These are phyloP conservation scores for Fonsecaea multimorphosa DNA, from an alignment of 2,329 filamentous ascomycete species.

Conservation along the genomic window DNA sequence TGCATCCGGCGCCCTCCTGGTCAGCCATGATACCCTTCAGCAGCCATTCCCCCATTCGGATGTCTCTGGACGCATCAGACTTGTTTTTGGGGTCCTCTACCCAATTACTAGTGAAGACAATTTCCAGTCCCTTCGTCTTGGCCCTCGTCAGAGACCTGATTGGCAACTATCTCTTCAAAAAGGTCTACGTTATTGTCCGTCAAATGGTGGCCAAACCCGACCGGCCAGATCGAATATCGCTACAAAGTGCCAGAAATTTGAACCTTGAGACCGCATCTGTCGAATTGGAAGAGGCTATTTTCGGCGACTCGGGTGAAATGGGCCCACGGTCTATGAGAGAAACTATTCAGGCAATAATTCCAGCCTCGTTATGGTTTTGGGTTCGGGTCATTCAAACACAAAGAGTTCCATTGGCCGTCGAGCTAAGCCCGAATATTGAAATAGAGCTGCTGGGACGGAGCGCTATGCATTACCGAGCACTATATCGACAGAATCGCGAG, in stretches of 20 bases:
- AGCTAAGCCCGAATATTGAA: slow-evolving; percentile 26
- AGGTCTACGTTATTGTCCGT: slow-evolving; percentile 28
- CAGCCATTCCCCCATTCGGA: slow-evolving; percentile 43
- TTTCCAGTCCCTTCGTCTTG: slow-evolving; percentile 45
- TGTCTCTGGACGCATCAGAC: slow-evolving; percentile 43
- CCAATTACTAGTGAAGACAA: slow-evolving; percentile 40
- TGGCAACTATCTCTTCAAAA: slow-evolving; percentile 24
- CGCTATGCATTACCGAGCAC: slow-evolving; percentile 16
- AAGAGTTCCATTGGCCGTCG: slow-evolving; percentile 26
- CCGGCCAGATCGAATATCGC: slow-evolving; percentile 33
- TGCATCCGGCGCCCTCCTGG: slow-evolving; percentile 43
- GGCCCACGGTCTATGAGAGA: slow-evolving; percentile 3
- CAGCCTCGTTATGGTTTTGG: slow-evolving; percentile 29
- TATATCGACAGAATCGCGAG: slow-evolving; percentile 20
- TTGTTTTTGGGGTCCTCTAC: slow-evolving; percentile 42
- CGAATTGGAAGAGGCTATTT: slow-evolving; percentile 5
- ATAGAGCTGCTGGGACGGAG: slow-evolving; percentile 25
- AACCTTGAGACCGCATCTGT: not conserved
- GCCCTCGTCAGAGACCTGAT: slow-evolving; percentile 29
- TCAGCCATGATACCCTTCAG: slow-evolving; percentile 48
- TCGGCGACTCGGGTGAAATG: not conserved
- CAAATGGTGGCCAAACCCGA: slow-evolving; percentile 33
- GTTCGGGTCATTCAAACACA: slow-evolving; percentile 29
- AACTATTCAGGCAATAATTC: slow-evolving; percentile 24
- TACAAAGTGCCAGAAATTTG: slow-evolving; percentile 24